Percentiles rank a stretch among this genome's conserved stretches.
phyloP scores from a whole-genome alignment of 495 filamentous ascomycete species.

The Oidiodendron maius region DNA sequence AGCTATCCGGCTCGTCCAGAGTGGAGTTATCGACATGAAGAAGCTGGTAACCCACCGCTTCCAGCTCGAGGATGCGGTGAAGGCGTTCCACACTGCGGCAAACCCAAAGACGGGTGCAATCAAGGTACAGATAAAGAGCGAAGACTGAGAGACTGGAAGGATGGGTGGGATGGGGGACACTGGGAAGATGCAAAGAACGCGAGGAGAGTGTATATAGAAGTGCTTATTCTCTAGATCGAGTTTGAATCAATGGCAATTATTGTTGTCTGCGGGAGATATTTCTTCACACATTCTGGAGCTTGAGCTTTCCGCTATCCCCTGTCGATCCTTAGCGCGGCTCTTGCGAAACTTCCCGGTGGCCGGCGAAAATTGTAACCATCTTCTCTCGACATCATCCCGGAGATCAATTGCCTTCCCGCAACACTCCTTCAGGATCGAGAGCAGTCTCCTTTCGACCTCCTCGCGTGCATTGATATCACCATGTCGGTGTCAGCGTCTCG shows the following conservation, averaged over 20 bases:
- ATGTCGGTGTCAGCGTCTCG: constrained; percentile 34
- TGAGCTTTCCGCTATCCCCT: not conserved
- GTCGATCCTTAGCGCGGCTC: not conserved
- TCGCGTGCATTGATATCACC: constrained; percentile 10
- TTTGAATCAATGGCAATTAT: not conserved
- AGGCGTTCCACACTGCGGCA: constrained; percentile 82
- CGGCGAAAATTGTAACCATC: constrained; percentile 17
- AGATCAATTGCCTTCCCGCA: constrained; percentile 18
- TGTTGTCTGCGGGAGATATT: too few relatives aligned
- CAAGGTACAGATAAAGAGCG: constrained; percentile 84
- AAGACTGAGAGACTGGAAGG: constrained; percentile 20
- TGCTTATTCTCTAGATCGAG: not conserved
- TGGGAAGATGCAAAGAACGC: not conserved
- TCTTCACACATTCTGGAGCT: too few relatives aligned
- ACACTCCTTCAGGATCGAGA: constrained; percentile 6
- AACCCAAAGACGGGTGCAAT: constrained; percentile 90
- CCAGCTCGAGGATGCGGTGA: constrained; percentile 74
- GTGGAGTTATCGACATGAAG: constrained; percentile 71
- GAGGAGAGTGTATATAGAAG: not conserved
- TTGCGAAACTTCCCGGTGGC: constrained; percentile 12
- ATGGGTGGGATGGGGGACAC: too few relatives aligned
- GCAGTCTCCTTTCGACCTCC: constrained; percentile 9
- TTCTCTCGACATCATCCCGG: constrained; percentile 8
- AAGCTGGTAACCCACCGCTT: constrained; percentile 86
- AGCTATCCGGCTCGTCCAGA: constrained; percentile 81